phyloP scores from a whole-genome alignment of 1,139 yeast genomes.

The Trichomonascaceae sp. region DNA sequence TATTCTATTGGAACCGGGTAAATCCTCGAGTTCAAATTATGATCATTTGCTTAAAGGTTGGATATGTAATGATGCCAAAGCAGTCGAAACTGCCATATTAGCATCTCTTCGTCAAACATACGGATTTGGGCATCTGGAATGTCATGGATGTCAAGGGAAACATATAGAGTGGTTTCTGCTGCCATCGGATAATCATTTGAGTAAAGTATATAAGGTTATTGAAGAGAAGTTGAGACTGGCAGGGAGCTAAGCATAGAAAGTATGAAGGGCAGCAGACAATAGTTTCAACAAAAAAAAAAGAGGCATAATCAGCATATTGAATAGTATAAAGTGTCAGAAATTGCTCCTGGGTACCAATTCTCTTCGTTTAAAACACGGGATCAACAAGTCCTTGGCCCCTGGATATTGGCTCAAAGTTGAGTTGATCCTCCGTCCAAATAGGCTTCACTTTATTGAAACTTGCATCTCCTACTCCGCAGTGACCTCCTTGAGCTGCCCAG shows the following conservation, averaged over 20 bases:
- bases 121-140: slow-evolving; percentile 28
- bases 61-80: slow-evolving; percentile 20
- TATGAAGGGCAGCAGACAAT: not conserved
- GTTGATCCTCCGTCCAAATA: slow-evolving; percentile 82
- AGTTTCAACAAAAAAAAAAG: not conserved
- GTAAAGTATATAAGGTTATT: slow-evolving; percentile 7
- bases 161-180: slow-evolving; percentile 30
- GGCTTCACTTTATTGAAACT: slow-evolving; percentile 39
- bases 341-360: not conserved
- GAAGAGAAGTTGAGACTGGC: not conserved
- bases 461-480: slow-evolving; percentile 73
- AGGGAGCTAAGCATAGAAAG: slow-evolving; percentile 1
- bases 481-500: slow-evolving; percentile 78
- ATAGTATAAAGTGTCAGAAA: not conserved
- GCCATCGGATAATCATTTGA: slow-evolving; percentile 13
- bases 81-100: slow-evolving; percentile 24
- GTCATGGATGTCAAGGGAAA: slow-evolving; percentile 24
- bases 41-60: slow-evolving; percentile 19
- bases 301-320: not conserved
- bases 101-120: slow-evolving; percentile 20
- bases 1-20: slow-evolving; percentile 13
- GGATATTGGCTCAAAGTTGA: slow-evolving; percentile 34
- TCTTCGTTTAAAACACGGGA: not conserved
- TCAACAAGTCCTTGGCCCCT: not conserved
- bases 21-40: slow-evolving; percentile 5